phyloP scores from a whole-genome alignment of 257 asterid species.

The Gardenia jasminoides region DNA sequence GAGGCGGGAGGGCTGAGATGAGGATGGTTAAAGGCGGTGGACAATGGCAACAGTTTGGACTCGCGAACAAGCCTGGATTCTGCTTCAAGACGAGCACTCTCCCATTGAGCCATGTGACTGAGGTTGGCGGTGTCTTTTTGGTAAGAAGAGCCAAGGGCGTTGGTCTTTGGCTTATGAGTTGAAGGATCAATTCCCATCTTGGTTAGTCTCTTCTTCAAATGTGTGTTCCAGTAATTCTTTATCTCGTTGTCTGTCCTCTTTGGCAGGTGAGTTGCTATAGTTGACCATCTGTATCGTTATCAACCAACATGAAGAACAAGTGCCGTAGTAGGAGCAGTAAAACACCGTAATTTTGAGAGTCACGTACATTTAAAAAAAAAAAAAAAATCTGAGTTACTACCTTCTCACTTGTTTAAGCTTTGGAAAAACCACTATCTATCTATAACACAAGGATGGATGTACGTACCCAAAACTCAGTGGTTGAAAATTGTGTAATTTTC shows the following conservation, averaged over 20 bases:
- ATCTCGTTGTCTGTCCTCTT: conserved; percentile 39
- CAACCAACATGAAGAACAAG: not conserved
- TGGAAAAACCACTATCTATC: no score
- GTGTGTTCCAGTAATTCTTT: conserved; percentile 36
- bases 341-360: no score
- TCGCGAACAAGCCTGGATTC: conserved; percentile 29
- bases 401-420: no score
- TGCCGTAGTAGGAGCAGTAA: no score
- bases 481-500: no score
- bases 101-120: conserved; percentile 41
- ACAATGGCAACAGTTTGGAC: conserved; percentile 1
- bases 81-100: conserved; percentile 39
- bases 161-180: conserved; percentile 30
- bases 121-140: conserved; percentile 28
- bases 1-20: not conserved
- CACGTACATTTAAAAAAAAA: no score
- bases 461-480: no score
- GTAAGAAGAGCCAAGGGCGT: conserved; percentile 7
- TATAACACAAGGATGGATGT: no score
- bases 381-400: no score
- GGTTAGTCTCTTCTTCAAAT: conserved; percentile 30
- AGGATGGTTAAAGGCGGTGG: not conserved
- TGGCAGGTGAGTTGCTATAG: conserved; percentile 28
- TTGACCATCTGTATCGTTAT: conserved; percentile 29
- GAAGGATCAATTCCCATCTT: conserved; percentile 38